Conservation (phyloP, 2,329 filamentous ascomycete species). For the Daldinia sp. region DNA sequence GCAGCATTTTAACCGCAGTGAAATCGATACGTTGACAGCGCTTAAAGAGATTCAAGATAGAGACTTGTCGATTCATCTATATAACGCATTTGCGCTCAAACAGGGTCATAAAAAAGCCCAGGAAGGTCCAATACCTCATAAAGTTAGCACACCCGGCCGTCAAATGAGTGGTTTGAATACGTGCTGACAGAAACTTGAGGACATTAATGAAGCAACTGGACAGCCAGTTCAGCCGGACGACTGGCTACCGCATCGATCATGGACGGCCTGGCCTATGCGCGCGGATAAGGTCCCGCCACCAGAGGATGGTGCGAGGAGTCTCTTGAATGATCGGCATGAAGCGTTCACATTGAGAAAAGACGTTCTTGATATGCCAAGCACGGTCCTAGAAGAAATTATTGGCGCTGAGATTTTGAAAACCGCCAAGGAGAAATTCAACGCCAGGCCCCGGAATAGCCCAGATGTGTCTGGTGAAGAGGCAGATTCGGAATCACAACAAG, state of each 20-base stretch:
- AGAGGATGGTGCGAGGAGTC: slow-evolving; percentile 56
- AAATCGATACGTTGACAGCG: slow-evolving; percentile 68
- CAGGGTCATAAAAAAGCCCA: slow-evolving; percentile 45
- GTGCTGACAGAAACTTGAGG: slow-evolving; percentile 34
- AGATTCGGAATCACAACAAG: slow-evolving; percentile 4
- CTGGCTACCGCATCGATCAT: slow-evolving; percentile 66
- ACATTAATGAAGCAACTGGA: slow-evolving; percentile 43
- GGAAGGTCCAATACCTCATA: slow-evolving; percentile 39
- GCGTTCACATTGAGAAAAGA: slow-evolving; percentile 59
- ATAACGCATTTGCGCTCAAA: slow-evolving; percentile 78
- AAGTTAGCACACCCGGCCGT: slow-evolving; percentile 46
- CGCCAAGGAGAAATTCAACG: slow-evolving; percentile 71
- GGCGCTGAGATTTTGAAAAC: slow-evolving; percentile 70
- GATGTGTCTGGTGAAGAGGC: slow-evolving; percentile 23
- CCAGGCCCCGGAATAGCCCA: slow-evolving; percentile 47
- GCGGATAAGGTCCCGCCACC: slow-evolving; percentile 68
- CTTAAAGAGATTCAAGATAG: slow-evolving; percentile 69
- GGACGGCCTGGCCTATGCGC: slow-evolving; percentile 87
- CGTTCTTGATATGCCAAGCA: slow-evolving; percentile 60
- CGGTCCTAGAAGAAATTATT: slow-evolving; percentile 74
- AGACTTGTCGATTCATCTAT: slow-evolving; percentile 80
- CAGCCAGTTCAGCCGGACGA: slow-evolving; percentile 40
- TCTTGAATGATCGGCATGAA: slow-evolving; percentile 50
- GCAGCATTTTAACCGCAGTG: slow-evolving; percentile 66
- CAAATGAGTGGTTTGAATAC: not conserved